phyloP scores from a whole-genome alignment of 352 stramenopile species.

The Phytophthora cactorum region DNA sequence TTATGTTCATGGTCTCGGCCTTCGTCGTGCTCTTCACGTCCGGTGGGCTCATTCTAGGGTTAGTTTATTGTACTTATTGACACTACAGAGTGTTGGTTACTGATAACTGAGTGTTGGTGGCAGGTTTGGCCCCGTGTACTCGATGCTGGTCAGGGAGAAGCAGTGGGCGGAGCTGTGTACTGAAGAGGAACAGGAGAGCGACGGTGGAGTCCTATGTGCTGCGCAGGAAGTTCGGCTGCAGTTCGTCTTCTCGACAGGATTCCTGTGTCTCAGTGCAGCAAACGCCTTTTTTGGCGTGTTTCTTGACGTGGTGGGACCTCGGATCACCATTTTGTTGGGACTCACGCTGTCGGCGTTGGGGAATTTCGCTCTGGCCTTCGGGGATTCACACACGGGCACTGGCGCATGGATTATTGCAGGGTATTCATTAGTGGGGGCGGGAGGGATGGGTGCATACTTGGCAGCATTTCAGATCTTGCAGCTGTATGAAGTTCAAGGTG shows the following conservation, averaged over 20 bases:
- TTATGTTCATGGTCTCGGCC: slow-evolving; percentile 67
- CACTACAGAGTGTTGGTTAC: neutral
- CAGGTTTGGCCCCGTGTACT: slow-evolving; percentile 81
- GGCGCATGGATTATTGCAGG: slow-evolving; percentile 69
- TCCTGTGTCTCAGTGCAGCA: slow-evolving; percentile 79
- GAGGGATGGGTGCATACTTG: slow-evolving; percentile 80
- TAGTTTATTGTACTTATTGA: neutral
- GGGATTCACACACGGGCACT: slow-evolving; percentile 55
- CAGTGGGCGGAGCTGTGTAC: slow-evolving; percentile 76
- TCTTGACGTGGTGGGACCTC: slow-evolving; percentile 70
- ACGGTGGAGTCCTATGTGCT: slow-evolving; percentile 40
- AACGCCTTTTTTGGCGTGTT: slow-evolving; percentile 84
- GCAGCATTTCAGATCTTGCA: slow-evolving; percentile 84
- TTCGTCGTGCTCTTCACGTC: slow-evolving; percentile 69
- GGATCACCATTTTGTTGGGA: slow-evolving; percentile 59
- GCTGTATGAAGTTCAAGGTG: slow-evolving; percentile 74
- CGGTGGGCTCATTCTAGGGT: slow-evolving; percentile 75
- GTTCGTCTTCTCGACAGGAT: slow-evolving; percentile 81
- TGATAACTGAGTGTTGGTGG: slow-evolving; percentile 1
- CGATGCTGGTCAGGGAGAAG: slow-evolving; percentile 61
- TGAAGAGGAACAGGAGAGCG: neutral
- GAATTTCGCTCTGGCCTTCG: slow-evolving; percentile 65
- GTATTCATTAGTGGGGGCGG: slow-evolving; percentile 71
- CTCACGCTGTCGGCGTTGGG: slow-evolving; percentile 53
- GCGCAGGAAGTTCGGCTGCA: slow-evolving; percentile 76